Evolutionary conservation across 371 early-diverging fungal species (phyloP), one percentile per base, ranked within the genome.

Genomic region (Fennellomyces sp.): DNA sequence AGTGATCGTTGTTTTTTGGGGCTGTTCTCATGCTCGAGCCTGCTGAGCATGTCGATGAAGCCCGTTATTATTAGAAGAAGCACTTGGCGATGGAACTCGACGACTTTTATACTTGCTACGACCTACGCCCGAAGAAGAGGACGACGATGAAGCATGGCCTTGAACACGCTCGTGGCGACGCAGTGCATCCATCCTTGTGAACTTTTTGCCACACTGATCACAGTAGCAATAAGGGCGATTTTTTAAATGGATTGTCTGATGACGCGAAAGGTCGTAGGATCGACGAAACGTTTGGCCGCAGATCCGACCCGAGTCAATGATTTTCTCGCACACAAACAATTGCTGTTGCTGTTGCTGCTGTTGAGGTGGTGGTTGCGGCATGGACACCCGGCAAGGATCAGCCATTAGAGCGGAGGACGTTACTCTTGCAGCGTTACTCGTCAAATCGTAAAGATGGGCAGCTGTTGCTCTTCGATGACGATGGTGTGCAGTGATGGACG

Each of bases 111-210:
- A 45, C 45, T 19, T 45, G 45, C 6, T 23, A 17, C 45, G 45
- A 17, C 23, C n/a, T 11, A n/a, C 45, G 45, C 23, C 45, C n/a
- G 39, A n/a, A 29, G 55, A 38, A 17, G 39, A 26, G 26, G 55
- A 26, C 3, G 55, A 54, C 10, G 55, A 38, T 8, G 55, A 25
- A 25, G 15, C 5, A 53, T 79, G 80, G 2, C 74, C 70, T 47
- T 79, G 80, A 5, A 76, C 74, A 27, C 76, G 57, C 60, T 79
- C 80, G 63, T 79, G 80, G 26, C 80, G 66, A 36, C 80, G 66
- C n/a, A 79, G 36, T 2, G 80, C 80, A 69, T 79, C 80, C 71
- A 73, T 75, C 6, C 80, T 52, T 31, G 80, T 79, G 52, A 79
- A 79, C 36, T 66, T 72, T 60, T 75, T 79, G 38, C 76, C 74